A percentile compares a stretch with the other conserved stretches of the same genome.
phyloP scores from a whole-genome alignment of 2,329 filamentous ascomycete genomes.

The Aureobasidium musti region DNA sequence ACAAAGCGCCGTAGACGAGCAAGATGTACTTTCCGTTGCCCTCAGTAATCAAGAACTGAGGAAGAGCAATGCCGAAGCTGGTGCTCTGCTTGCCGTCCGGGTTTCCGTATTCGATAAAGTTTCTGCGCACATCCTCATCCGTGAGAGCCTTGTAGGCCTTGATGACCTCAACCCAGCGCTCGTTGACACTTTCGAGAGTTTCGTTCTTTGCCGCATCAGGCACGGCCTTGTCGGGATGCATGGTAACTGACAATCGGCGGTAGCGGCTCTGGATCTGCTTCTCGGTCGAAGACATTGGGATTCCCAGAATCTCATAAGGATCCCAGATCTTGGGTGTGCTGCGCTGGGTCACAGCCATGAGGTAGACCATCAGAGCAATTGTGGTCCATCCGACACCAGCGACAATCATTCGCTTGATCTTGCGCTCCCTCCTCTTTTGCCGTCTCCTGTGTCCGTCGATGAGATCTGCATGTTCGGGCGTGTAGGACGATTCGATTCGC shows the following conservation, averaged over 20 bases:
- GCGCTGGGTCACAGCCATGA: conserved; percentile 77
- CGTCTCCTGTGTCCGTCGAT: conserved; percentile 80
- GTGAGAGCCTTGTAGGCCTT: conserved; percentile 98
- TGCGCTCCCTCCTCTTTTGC: conserved; percentile 86
- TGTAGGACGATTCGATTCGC: conserved; percentile 78
- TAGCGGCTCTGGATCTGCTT: conserved; percentile 92
- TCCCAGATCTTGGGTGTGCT: conserved; percentile 83
- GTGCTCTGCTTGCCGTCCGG: conserved; percentile 98
- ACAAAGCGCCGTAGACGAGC: conserved; percentile 80
- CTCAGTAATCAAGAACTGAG: conserved; percentile 87
- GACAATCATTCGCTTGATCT: conserved; percentile 78
- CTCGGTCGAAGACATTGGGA: conserved; percentile 82
- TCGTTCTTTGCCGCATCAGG: conserved; percentile 86
- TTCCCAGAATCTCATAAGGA: conserved; percentile 89
- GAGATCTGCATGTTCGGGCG: conserved; percentile 77
- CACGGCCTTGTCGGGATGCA: conserved; percentile 89
- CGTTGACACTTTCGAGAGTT: conserved; percentile 79
- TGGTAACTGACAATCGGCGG: conserved; percentile 79
- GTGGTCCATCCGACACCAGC: conserved; percentile 76
- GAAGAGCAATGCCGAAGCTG: conserved; percentile 95
- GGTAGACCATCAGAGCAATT: conserved; percentile 88
- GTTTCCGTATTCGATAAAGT: conserved; percentile 93
- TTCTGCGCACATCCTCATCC: conserved; percentile 95
- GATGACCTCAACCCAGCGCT: conserved; percentile 88
- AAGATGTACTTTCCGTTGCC: conserved; percentile 96